Conservation (phyloP, 2,329 filamentous ascomycete genomes). For the Ophioceras dolichostomum region DNA sequence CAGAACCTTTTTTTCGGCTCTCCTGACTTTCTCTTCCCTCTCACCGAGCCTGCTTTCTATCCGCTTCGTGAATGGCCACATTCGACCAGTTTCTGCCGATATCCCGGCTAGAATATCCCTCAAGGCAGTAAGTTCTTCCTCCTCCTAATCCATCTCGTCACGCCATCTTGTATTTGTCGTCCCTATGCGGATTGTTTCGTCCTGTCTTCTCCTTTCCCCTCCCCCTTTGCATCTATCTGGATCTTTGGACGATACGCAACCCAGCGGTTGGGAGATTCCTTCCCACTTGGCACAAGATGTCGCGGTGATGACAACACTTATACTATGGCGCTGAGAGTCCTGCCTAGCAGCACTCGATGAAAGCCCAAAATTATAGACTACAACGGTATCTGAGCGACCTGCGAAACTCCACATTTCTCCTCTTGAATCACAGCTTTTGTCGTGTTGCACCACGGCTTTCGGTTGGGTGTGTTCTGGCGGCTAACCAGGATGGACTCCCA, state of each 20-base stretch:
- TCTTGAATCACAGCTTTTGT: too few relatives aligned
- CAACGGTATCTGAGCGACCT: conserved; percentile 93
- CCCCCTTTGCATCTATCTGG: too few relatives aligned
- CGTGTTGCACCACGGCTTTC: too few relatives aligned
- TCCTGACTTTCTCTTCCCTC: not conserved
- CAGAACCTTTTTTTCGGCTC: too few relatives aligned
- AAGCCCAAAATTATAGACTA: conserved; percentile 68
- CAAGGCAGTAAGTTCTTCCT: conserved; percentile 11
- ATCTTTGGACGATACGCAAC: not conserved
- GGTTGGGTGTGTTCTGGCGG: too few relatives aligned
- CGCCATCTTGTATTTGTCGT: not conserved
- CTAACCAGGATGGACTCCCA: too few relatives aligned
- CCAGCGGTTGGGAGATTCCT: too few relatives aligned
- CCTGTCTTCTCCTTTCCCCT: not conserved
- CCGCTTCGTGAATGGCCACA: conserved; percentile 7
- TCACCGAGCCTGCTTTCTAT: not conserved
- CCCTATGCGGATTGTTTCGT: not conserved
- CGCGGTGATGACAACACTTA: conserved; percentile 49
- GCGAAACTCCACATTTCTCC: too few relatives aligned
- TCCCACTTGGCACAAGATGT: too few relatives aligned
- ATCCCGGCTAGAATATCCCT: conserved; percentile 13
- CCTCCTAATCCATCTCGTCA: not conserved
- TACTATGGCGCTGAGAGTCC: conserved; percentile 43
- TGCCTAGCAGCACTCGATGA: conserved; percentile 49
- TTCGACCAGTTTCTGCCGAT: conserved; percentile 1